phyloP scores from a whole-genome alignment of 768 basidiomycete species.

The Hypholoma sublateritium region DNA sequence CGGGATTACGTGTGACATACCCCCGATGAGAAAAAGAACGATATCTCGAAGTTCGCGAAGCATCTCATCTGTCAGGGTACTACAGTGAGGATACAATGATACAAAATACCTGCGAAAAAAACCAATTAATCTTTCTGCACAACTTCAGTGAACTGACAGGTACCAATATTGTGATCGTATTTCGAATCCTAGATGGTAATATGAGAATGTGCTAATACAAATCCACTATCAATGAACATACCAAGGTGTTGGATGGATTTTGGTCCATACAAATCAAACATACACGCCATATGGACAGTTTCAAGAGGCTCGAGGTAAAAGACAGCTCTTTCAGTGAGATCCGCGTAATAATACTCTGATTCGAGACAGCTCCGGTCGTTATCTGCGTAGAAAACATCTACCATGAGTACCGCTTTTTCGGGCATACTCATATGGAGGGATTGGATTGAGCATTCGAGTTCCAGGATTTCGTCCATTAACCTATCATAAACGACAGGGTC shows the following conservation, averaged over 20 bases:
- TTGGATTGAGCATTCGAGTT: slow-evolving; percentile 27
- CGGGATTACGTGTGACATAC: slow-evolving; percentile 17
- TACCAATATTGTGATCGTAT: slow-evolving; percentile 45
- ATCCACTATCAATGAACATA: background rate
- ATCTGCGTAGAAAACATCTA: slow-evolving; percentile 34
- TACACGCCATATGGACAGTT: slow-evolving; percentile 26
- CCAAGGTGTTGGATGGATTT: slow-evolving; percentile 38
- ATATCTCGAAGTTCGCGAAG: slow-evolving; percentile 38
- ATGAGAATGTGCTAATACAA: too few relatives aligned
- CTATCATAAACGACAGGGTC: slow-evolving; percentile 31
- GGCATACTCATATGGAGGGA: slow-evolving; percentile 28
- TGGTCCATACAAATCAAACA: slow-evolving; percentile 35
- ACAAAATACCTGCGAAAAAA: slow-evolving; percentile 32
- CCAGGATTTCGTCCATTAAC: slow-evolving; percentile 34
- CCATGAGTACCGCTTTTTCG: slow-evolving; percentile 38
- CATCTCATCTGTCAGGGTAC: slow-evolving; percentile 21
- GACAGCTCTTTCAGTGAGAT: slow-evolving; percentile 43
- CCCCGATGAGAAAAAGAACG: slow-evolving; percentile 36
- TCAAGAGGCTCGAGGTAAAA: slow-evolving; percentile 54
- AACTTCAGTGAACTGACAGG: background rate
- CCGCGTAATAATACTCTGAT: slow-evolving; percentile 31
- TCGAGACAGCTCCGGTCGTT: slow-evolving; percentile 18
- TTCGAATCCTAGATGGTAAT: slow-evolving; percentile 36
- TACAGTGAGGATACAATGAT: slow-evolving; percentile 31
- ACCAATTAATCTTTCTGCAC: background rate